These are phyloP conservation scores for Chaetoceros muelleri DNA, from an alignment of 108 stramenopile species.

Conservation along the genomic window DNA sequence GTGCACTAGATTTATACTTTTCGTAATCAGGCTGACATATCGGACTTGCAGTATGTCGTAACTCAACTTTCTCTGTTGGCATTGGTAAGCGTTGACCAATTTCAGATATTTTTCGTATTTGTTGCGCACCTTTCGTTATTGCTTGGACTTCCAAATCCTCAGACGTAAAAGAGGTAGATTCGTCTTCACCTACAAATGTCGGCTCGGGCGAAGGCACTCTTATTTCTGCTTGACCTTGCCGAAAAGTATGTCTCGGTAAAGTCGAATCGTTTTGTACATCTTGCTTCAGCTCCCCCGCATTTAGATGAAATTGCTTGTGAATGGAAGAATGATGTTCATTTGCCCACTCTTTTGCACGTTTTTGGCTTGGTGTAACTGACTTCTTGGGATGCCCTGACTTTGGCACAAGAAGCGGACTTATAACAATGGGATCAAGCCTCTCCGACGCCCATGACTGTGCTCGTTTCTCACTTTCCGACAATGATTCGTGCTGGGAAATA, in stretches of 20 bases:
- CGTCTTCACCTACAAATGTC: slow-evolving; percentile 4
- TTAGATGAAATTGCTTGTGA: no score
- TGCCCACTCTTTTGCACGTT: not conserved
- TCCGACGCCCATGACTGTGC: not conserved
- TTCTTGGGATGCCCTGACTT: not conserved
- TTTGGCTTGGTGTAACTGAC: not conserved
- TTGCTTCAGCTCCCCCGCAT: no score
- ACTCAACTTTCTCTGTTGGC: not conserved
- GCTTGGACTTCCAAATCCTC: not conserved
- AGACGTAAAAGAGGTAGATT: no score
- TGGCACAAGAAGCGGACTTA: not conserved
- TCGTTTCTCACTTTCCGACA: not conserved
- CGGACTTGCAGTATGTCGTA: not conserved
- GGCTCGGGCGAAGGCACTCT: slow-evolving; percentile 18
- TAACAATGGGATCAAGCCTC: not conserved
- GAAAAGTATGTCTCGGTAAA: no score
- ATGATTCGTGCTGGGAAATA: not conserved
- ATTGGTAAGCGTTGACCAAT: not conserved
- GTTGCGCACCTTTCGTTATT: not conserved
- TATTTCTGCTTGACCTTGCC: no score
- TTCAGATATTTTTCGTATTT: not conserved
- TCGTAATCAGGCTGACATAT: not conserved
- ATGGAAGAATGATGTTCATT: not conserved
- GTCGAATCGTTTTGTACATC: no score
- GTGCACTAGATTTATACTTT: not conserved